Base-by-base conservation (phyloP, 805 yeast species). In the Lipomyces starkeyi region DNA sequence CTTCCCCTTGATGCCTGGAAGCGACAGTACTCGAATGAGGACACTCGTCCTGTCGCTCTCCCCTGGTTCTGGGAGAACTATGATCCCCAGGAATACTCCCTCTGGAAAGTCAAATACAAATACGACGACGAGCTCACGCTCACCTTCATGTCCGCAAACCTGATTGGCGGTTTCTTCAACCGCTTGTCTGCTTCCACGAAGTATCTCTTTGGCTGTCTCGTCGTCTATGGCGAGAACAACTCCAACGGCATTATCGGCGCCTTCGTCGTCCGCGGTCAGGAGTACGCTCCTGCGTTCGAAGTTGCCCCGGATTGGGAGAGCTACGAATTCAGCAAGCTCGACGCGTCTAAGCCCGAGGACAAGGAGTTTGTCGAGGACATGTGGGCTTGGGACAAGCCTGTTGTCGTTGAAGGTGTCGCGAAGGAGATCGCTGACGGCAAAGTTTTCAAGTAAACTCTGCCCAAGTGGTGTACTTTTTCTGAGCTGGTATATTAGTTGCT, bases 231-330 rank as follows among this genome's bases (percentile, higher is more conserved):
- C 83, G 98, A 91, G 86, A 92, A 93, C 93, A 94, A 93, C 90
- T 85, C 89, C 89, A 94, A 94, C 84, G 98, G 98, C 85, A 93
- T 94, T 80, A 84, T 91, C 76, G 98, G 97, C 85, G 97, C 90
- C 79, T 89, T 94, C 86, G 83, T 95, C 78, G 89, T 94, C 78
- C 93, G 98, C 85, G 99, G 99, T 77, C 91, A 94, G 83, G 97
- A 94, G 71, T 83, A 76, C 79, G 86, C 76, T 66, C 97, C 98
- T 81, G 99, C 97, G 72, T 92, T 94, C 79, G 91, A 94, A 74
- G 98, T 95, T 81, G 99, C 98, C 79, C 98, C 99, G 82, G 99
- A 95, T 84, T 93, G 97, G 97, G 98, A 94, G 84, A 91, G 97
- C 61, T 94, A 91, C 85, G 79, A 80, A 68, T 92, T 86, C 90